Base-by-base conservation (phyloP, 306 rosid species). In the Castanospermum australe region DNA sequence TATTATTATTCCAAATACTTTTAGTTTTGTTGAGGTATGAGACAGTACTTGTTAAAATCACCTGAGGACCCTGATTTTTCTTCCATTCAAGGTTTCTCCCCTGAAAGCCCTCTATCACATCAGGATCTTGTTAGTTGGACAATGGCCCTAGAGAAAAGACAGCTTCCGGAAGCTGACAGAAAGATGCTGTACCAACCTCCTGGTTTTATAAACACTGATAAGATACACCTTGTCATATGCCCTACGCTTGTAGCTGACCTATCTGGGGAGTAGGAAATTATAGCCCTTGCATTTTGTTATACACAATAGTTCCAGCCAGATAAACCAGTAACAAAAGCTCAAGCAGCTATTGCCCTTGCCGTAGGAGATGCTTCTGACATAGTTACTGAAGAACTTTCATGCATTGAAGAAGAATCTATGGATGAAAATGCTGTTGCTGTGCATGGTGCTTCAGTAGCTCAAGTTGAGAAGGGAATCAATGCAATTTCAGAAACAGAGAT, bases 101-200 rank as follows among this genome's bases (percentile, higher is more conserved):
- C n/a, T n/a, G n/a, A n/a, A n/a, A 96, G 99, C 83, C 91, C 94
- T 67, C 81, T 93, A 59, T 91, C 99, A 65, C 99, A 98, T 54
- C 99, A 96, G 74, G 98, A 96, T 87, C 98, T 96, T 86, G 93
- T 96, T 70, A 91, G 97, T 67, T 96, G 99, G 99, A 96, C 91
- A 88, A 89, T 93, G 97, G 88, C 96, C 82, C 84, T 96, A 18
- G 99, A 96, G 83, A 96, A 89, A 83, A 85, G 91, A 76, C 94
- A 83, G 80, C 94, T 96, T 73, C 99, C 96, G 13, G 94, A 87
- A 77, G 98, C 97, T 50, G 92, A 91, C 88, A 85, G 92, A 82
- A 90, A 93, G 99, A 86, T 14, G 25, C 93, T 96, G 79, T 82
- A 86, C 85, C 89, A 77, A 79, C 63, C 90, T 83, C 91, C 99